Evolutionary conservation across 768 basidiomycete species (phyloP), one percentile per base, ranked within the genome.

Genomic region (Sistotremastrum suecicum): DNA sequence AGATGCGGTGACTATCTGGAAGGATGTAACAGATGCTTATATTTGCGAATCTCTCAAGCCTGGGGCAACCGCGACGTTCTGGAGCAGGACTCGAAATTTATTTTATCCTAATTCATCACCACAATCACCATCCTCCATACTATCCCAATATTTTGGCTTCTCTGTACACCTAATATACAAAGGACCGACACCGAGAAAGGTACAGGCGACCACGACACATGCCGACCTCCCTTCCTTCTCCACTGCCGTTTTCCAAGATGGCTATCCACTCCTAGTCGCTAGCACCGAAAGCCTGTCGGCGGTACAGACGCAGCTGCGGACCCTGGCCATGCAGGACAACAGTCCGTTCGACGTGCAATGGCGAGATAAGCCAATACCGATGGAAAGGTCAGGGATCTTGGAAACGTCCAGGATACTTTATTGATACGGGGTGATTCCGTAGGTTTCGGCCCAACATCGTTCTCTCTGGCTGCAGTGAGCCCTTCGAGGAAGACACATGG

Each of bases 381-480:
- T 83, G 41, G 78, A 83, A 55, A 70, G 81, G 81, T 80, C 46
- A 39, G 68, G 55, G 6, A 20, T 28, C 20, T 5, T 9, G 11
- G 20, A 3, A 4, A 37, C 11, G 8, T n/a, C 30, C 31, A 34
- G 32, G 42, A 3, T 4, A 34, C 20, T 36, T 50, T 28, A 50
- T 10, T 10, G 9, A 51, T 34, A 41, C 32, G 37, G 46, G 36
- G 37, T 7, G 12, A 39, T 30, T 32, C 6, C 37, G 20, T 52
- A 84, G 83, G 54, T 88, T 85, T 64, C 65, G 84, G 42, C 83
- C 84, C 0, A 88, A 87, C 55, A 76, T 88, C 43, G 71, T 86
- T 5, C 58, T 86, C 52, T 63, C 63, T 45, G 84, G 84, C 11
- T 64, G 67, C 1, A 79, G 72, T 2, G 70, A 69, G 3, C 73